Base-by-base conservation (phyloP, 2,329 filamentous ascomycete species). In the Alternaria infectoria region DNA sequence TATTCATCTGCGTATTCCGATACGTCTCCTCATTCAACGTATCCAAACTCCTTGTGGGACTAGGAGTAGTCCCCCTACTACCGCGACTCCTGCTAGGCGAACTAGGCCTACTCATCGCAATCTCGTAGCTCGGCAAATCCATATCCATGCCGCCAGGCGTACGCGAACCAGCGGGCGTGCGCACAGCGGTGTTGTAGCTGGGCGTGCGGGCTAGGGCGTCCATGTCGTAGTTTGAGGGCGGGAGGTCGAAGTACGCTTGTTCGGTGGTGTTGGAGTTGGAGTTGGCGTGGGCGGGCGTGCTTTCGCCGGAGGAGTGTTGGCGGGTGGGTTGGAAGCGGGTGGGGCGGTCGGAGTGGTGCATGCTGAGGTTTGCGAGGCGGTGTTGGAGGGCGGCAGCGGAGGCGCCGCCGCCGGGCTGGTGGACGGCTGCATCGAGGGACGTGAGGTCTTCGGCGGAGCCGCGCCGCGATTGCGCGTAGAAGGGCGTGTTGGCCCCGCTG, bases 361-460 rank as follows among this genome's bases (percentile, higher is more conserved):
- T 69, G 59, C 74, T 74, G 57, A 90, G 83, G 64, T 85, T 83
- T 23, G 83, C 82, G 36, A 90, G 82, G 61, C 95, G 89, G 73
- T 88, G 89, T 65, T 95, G 92, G 63, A 97, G 84, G 57, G 85
- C 85, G n/a, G 81, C 81, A 80, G 90, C 80, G 80, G 90, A 80
- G 79, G 81, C 81, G 46, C 82, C 83, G 30, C 78, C 80, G 8
- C 72, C 73, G 17, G 68, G 66, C 47, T 71, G 64, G 19, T 74
- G 69, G 9, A 76, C 81, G 64, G 71, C 77, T 45, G 70, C 72
- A 59, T 79, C 72, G n/a, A 92, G 69, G 81, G 85, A 87, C 51
- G 87, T 84, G 23, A 98, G 83, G 74, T 97, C 95, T 72, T 98
- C 96, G 10, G 86, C 83, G 0, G 95, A 98, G 6, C 91, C 90